A percentile compares a stretch with the other conserved stretches of the same genome.
phyloP scores from a whole-genome alignment of 805 yeast genomes.

The Ogataea wickerhamii region DNA sequence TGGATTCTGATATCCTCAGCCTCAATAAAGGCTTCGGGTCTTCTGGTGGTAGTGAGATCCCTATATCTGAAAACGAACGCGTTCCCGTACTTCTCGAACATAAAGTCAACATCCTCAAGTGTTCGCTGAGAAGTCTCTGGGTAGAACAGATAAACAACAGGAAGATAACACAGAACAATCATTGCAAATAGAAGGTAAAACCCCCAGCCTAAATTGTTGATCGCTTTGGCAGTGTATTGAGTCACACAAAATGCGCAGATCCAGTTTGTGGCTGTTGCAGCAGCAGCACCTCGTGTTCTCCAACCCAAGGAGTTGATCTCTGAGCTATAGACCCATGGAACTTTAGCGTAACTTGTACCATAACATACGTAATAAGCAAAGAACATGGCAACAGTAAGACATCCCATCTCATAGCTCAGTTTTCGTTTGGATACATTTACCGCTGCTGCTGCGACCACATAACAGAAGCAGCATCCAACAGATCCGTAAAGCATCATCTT shows the following conservation, averaged over 20 bases:
- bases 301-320: slow-evolving; percentile 48
- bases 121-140: slow-evolving; percentile 45
- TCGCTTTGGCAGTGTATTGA: slow-evolving; percentile 44
- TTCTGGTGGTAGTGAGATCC: slow-evolving; percentile 1
- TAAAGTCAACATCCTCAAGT: slow-evolving; percentile 36
- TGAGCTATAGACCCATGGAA: slow-evolving; percentile 52
- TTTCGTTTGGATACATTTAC: slow-evolving; percentile 3
- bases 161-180: slow-evolving; percentile 37
- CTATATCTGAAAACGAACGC: slow-evolving; percentile 1
- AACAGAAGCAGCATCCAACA: slow-evolving; percentile 4
- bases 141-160: slow-evolving; percentile 36
- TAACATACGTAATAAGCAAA: slow-evolving; percentile 22
- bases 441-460: background rate
- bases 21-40: slow-evolving; percentile 1
- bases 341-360: slow-evolving; percentile 24
- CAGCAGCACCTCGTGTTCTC: slow-evolving; percentile 50
- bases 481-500: slow-evolving; percentile 16
- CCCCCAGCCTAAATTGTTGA: slow-evolving; percentile 36
- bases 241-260: slow-evolving; percentile 52
- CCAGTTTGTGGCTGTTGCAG: slow-evolving; percentile 57
- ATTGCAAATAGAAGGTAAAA: slow-evolving; percentile 44
- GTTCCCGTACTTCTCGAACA: slow-evolving; percentile 6
- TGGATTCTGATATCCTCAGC: background rate
- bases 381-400: slow-evolving; percentile 4
- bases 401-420: slow-evolving; percentile 4